Base-by-base conservation (phyloP, 1,284 basidiomycete species). In the Cryptococcus sp. region DNA sequence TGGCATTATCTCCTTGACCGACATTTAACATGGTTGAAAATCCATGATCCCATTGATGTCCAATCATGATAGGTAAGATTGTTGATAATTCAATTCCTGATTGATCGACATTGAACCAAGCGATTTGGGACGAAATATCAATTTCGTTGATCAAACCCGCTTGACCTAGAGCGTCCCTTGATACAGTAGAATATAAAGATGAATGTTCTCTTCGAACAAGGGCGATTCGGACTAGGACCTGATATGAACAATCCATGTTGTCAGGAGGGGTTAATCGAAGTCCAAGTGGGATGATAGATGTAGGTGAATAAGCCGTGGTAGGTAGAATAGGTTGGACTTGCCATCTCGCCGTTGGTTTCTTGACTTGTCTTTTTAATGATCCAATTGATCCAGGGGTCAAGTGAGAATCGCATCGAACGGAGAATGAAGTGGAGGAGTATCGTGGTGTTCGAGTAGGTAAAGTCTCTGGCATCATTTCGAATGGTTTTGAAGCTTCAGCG, bases 81-180 rank as follows among this genome's bases (percentile, higher is more conserved):
- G 66, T 46, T 5, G 34, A 31, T 33, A 67, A 15, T 14, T 60
- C 57, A 42, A 68, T 55, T 34, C 47, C 51, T 1, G 50, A 46
- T 5, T 38, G 30, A 8, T 54, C 52, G 7, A 55, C 52, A 35
- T 75, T 68, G 46, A 76, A 62, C 61, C 71, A 75, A 5, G 73
- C 76, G 65, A 67, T 76, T n/a, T 73, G 61, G 10, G 70, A 67
- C 41, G 70, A 57, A 42, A 79, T 64, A 59, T 78, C 77, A 52
- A 74, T 69, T 59, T 79, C 78, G 5, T 35, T 35, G 5, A 70
- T 54, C 46, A 70, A 52, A 2, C 60, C 62, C 11, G 41, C 47
- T 14, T 61, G 54, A 36, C 58, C 60, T 11, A 49, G 15, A 1
- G 59, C 50, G 54, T 63, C 60, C 5, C 51, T 50, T 13, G 57